Base-by-base conservation (phyloP, 208 protist genomes). In the Borovskyia barvae region DNA sequence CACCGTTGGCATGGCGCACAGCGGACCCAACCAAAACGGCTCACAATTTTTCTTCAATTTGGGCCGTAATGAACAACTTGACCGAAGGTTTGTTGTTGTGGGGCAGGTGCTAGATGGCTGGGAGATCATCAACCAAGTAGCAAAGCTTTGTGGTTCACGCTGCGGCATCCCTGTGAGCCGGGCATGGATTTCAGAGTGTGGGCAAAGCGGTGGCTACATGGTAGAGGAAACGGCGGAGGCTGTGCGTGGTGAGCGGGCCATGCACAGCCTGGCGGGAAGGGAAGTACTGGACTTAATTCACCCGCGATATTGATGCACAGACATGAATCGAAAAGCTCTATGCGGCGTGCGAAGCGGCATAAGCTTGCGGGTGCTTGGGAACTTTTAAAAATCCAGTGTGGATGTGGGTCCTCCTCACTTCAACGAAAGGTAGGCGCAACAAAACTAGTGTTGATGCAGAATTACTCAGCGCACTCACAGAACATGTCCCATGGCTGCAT, bases 31-130 rank as follows among this genome's bases (percentile, higher is more conserved):
- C 66, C 81, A 83, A 60, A 94, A 94, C 40, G 90, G 90, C n/a
- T 94, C 87, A 2, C 92, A 97, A 73, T 97, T 97, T 55, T 96
- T 97, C 60, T 95, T 97, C 72, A 97, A 93, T 41, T 65, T 91
- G 3, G 52, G 36, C 11, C 53, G 70, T 20, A 93, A 90, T 56
- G 77, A 89, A 50, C 85, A 97, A 50, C 78, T 97, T 0, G 88
- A 97, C 66, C 72, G 82, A 11, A 96, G 93, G 53, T 94, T 94
- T 77, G 87, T 96, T 29, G 91, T 97, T 17, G 87, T 96, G 5
- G 91, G 91, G 5, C 87, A 97, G 43, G 88, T 97, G 14, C 25
- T 94, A 14, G 84, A 88, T 9, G 91, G 91, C 14, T 93, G 87
- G 82, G 79, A 94, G 32, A 68, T 91, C 26, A 65, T 97, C 5